A percentile compares a stretch with the other conserved stretches of the same genome.
Conservation (phyloP, 345 rosid species). For the Populus simonii region DNA sequence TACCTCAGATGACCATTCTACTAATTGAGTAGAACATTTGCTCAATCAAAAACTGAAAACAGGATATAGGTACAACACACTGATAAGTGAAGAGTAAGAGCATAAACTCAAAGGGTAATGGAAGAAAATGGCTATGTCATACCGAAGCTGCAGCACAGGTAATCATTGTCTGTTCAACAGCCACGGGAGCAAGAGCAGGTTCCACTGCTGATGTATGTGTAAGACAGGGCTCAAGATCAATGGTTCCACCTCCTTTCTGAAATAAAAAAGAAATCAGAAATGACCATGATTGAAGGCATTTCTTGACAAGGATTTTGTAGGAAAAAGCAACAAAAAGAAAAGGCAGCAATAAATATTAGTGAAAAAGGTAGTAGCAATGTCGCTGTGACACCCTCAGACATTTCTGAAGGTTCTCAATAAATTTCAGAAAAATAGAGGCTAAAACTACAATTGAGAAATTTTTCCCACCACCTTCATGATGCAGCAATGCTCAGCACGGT, state of each 20-base stretch:
- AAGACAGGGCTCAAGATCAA: conserved; percentile 95
- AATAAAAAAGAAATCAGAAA: conserved; percentile 13
- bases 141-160: conserved; percentile 99
- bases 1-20: too few species aligned
- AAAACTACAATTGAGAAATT: conserved; percentile 8
- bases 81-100: not conserved
- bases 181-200: conserved; percentile 98
- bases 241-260: conserved; percentile 96
- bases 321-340: not conserved
- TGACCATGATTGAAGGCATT: not conserved
- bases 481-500: conserved; percentile 91
- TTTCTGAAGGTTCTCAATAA: not conserved
- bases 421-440: not conserved
- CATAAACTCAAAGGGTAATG: not conserved
- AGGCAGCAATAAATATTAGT: not conserved
- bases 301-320: not conserved
- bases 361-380: not conserved
- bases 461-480: conserved; percentile 72
- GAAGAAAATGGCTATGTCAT: conserved; percentile 13
- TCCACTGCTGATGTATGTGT: conserved; percentile 92
- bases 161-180: conserved; percentile 98
- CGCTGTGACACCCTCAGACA: not conserved
- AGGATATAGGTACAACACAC: not conserved
- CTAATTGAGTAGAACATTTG: too few species aligned
- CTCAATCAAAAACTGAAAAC: too few species aligned